Evolutionary conservation across 768 basidiomycete genomes (phyloP).

Genomic region (Leccinellum rugosiceps): DNA sequence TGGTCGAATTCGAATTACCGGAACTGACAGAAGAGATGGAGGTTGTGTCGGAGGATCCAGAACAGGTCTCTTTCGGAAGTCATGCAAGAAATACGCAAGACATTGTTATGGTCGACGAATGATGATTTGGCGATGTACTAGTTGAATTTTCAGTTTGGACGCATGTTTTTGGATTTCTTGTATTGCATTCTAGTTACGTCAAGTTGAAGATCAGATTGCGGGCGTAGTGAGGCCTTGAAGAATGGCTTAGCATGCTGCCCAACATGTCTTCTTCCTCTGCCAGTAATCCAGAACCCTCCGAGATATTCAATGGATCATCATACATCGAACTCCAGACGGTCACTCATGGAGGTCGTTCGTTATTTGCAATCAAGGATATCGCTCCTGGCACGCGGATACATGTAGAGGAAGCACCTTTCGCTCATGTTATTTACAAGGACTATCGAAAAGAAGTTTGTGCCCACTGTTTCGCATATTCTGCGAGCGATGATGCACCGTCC

Average conservation of each 20-base stretch:
- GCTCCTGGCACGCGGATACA: conserved; percentile 43
- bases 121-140: not conserved
- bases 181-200: not conserved
- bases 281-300: not conserved
- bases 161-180: not conserved
- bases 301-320: not conserved
- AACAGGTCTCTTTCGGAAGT: not conserved
- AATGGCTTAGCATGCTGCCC: not conserved
- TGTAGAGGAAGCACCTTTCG: conserved; percentile 47
- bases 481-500: conserved; percentile 22
- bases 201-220: not conserved
- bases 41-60: not conserved
- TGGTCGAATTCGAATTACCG: conserved; percentile 16
- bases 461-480: conserved; percentile 59
- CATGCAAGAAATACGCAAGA: not conserved
- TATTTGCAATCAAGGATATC: conserved; percentile 45
- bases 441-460: conserved; percentile 68
- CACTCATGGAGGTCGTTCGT: conserved; percentile 49
- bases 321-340: conserved; percentile 34
- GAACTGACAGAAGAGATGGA: conserved; percentile 12
- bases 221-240: not conserved
- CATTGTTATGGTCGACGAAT: conserved; percentile 4
- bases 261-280: conserved; percentile 7
- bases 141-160: not conserved
- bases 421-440: conserved; percentile 55